These are phyloP conservation scores for Pezicula radicicola DNA, from an alignment of 2,329 filamentous ascomycete genomes.

Conservation along the genomic window DNA sequence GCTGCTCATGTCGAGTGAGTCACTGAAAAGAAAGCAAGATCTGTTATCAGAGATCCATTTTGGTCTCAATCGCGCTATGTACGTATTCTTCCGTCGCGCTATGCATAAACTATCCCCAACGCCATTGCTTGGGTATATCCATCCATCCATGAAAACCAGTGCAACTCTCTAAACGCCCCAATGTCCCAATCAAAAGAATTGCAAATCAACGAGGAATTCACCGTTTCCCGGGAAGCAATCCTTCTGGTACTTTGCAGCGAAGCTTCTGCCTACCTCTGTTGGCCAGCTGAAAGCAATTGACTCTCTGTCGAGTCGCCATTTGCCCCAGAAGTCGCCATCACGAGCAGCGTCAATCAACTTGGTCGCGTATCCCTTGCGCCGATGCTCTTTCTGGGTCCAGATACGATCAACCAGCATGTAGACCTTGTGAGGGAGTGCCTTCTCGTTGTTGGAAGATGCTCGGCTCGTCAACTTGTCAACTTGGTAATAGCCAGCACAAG, in stretches of 20 bases:
- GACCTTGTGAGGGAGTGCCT: slow-evolving; percentile 34
- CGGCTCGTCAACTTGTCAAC: neutral
- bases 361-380: slow-evolving; percentile 54
- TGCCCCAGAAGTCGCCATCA: slow-evolving; percentile 47
- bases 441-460: slow-evolving; percentile 18
- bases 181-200: neutral
- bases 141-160: neutral
- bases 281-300: slow-evolving; percentile 63
- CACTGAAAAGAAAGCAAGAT: no score
- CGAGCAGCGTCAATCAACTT: slow-evolving; percentile 53
- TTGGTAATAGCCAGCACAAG: slow-evolving; percentile 1
- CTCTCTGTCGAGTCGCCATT: slow-evolving; percentile 47
- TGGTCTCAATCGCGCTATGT: no score
- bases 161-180: neutral
- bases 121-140: neutral
- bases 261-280: slow-evolving; percentile 55
- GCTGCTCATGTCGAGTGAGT: no score
- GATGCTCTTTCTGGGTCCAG: slow-evolving; percentile 57
- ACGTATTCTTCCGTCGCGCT: no score
- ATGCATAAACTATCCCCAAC: no score
- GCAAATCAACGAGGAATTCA: neutral
- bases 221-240: neutral
- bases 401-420: slow-evolving; percentile 63
- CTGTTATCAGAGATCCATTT: no score
- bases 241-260: slow-evolving; percentile 43